A percentile compares a stretch with the other conserved stretches of the same genome.
Evolutionary conservation across 192 early-diverging fungal genomes (phyloP).

Genomic region (Coemansia sp.): DNA sequence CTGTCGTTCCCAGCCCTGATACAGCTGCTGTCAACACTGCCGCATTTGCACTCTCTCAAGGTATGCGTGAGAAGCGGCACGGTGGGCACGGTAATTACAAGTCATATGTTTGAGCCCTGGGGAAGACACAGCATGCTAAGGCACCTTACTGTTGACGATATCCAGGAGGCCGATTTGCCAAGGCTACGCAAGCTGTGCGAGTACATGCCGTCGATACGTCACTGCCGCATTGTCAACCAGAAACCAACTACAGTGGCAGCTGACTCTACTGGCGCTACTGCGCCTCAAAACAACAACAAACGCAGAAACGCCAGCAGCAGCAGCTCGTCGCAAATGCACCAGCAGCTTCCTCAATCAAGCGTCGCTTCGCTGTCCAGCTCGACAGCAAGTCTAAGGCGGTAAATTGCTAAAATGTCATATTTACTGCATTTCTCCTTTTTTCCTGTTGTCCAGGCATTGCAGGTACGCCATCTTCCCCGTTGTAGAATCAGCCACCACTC

Average conservation of each 20-base stretch:
- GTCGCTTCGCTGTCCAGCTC: conserved; percentile 1
- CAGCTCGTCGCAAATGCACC: neutral
- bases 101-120: conserved; percentile 54
- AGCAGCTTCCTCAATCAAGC: conserved; percentile 1
- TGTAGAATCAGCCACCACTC: no score
- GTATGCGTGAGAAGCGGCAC: conserved; percentile 37
- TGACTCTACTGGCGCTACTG: neutral
- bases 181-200: conserved; percentile 47
- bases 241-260: neutral
- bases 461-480: neutral
- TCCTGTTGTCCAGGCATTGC: no score
- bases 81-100: conserved; percentile 38
- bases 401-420: neutral
- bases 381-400: conserved; percentile 1
- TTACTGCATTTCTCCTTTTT: neutral
- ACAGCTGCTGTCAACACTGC: conserved; percentile 48
- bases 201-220: conserved; percentile 48
- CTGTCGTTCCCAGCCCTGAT: conserved; percentile 49
- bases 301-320: neutral
- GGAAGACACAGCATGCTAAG: conserved; percentile 46
- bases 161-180: conserved; percentile 43
- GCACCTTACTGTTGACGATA: conserved; percentile 45
- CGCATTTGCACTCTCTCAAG: conserved; percentile 37
- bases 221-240: conserved; percentile 43
- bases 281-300: neutral